Evolutionary conservation across 192 early-diverging fungal genomes (phyloP), one percentile per base, ranked within the genome.

Genomic region (Lobosporangium transversale): DNA sequence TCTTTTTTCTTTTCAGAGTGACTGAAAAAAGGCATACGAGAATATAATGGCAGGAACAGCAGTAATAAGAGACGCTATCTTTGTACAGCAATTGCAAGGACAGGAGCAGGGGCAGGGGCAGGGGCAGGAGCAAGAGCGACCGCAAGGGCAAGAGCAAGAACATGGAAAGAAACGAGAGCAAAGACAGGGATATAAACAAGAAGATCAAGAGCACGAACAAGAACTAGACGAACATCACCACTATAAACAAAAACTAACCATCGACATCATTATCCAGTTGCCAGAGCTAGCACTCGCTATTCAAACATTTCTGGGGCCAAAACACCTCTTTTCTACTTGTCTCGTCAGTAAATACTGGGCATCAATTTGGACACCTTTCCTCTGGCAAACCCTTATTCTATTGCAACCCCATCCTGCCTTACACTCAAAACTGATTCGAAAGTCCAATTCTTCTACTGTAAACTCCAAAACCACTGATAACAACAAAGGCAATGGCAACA

Each of bases 241-340:
- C n/a, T n/a, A n/a, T n/a, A n/a, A n/a, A n/a, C n/a, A 2, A 1
- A 30, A 23, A 11, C 18, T 17, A 2, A 42, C 35, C 35, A 36
- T 42, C 8, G 35, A 20, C 3, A 11, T 24, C 15, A 21, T 67
- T 17, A 11, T 67, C 3, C 48, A 30, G 0, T 31, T 67, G 55
- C 65, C 65, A 51, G 65, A 67, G 32, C 48, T 67, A 20, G 65
- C 45, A 15, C 26, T 30, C 21, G 65, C 55, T 14, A 2, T 67
- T 17, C 44, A 58, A 21, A 14, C 6, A 31, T 58, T 45, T 12
- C 55, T 67, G 14, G 35, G 40, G 26, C 33, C 35, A 30, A 37
- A 12, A 5, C 57, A 69, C 23, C 50, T 69, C 15, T 36, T 24
- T 5, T 24, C 3, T 10, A 58, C 58, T 1, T 53, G 50, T 8